Base-by-base conservation (phyloP, 257 asterid species). In the Coffea canephora region DNA sequence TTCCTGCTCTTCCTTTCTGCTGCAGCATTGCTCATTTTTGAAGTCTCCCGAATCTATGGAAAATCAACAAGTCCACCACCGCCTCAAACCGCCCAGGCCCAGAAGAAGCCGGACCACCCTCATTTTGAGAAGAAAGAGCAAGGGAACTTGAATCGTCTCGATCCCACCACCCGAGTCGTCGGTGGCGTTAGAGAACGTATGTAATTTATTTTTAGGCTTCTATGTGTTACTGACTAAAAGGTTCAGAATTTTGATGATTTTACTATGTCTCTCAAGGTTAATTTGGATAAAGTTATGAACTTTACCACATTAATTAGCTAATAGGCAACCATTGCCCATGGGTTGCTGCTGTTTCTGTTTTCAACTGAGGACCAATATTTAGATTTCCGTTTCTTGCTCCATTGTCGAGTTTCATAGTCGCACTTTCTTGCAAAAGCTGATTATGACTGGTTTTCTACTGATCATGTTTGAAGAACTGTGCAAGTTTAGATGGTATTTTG, bases 111-210 rank as follows among this genome's bases (percentile, higher is more conserved):
- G 43, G 62, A 23, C 12, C 27, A 15, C 12, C 39, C 49, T 16
- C n/a, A 77, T 62, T 80, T 81, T 74, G 82, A 64, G 50, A 43
- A 73, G 59, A 87, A 85, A 73, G 82, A 82, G 49, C 88, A 75
- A 54, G 89, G 84, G 74, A 93, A 93, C 75, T 87, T 95, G 88
- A 86, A 92, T 87, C 91, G 85, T 73, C 86, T 90, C 23, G 98
- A 93, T 87, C 97, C 94, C 52, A 79, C 78, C 27, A 92, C 96
- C 59, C 88, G 87, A 76, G 88, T 87, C 52, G 83, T 90, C 65
- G 86, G 86, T 67, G 99, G 99, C 78, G 91, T 91, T 69, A 88
- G 97, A 86, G 88, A 93, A 80, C 91, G 99, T 93, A 71, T 87
- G 96, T 81, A 50, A 14, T 14, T 14, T 64, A 52, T 14, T 14